Evolutionary conservation across 1,139 yeast genomes (phyloP).

Genomic region (Suhomyces coccinellae): DNA sequence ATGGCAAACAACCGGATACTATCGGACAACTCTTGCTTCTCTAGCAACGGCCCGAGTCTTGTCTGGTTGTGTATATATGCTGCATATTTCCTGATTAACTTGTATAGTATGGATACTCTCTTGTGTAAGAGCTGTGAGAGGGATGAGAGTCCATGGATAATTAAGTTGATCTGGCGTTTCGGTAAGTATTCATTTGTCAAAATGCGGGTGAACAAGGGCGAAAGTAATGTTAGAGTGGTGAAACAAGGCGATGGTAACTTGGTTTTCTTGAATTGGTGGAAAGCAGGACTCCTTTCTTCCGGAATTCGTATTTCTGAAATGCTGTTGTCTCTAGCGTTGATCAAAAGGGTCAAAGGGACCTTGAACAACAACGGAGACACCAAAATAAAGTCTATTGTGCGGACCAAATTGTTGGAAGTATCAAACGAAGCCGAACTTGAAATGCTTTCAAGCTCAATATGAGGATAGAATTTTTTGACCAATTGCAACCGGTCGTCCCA

Average conservation of each 20-base stretch:
- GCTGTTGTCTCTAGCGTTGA: slow-evolving; percentile 21
- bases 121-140: slow-evolving; percentile 27
- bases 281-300: not conserved
- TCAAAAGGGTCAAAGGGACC: slow-evolving; percentile 20
- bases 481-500: slow-evolving; percentile 34
- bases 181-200: slow-evolving; percentile 29
- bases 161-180: slow-evolving; percentile 26
- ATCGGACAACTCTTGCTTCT: slow-evolving; percentile 17
- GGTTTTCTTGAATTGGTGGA: slow-evolving; percentile 1
- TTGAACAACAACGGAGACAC: slow-evolving; percentile 28
- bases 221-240: slow-evolving; percentile 20
- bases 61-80: slow-evolving; percentile 10
- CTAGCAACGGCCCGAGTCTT: slow-evolving; percentile 10
- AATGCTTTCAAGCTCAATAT: slow-evolving; percentile 25
- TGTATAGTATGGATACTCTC: slow-evolving; percentile 23
- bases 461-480: slow-evolving; percentile 30
- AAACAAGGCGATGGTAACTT: slow-evolving; percentile 4
- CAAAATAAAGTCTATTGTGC: slow-evolving; percentile 25
- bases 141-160: slow-evolving; percentile 36
- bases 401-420: slow-evolving; percentile 11
- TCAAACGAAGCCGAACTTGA: slow-evolving; percentile 16
- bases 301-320: slow-evolving; percentile 16
- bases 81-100: slow-evolving; percentile 21
- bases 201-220: slow-evolving; percentile 23
- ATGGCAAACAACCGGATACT: slow-evolving; percentile 20